Conservation (phyloP, 768 basidiomycete genomes). For the Lyophyllum shimeji region DNA sequence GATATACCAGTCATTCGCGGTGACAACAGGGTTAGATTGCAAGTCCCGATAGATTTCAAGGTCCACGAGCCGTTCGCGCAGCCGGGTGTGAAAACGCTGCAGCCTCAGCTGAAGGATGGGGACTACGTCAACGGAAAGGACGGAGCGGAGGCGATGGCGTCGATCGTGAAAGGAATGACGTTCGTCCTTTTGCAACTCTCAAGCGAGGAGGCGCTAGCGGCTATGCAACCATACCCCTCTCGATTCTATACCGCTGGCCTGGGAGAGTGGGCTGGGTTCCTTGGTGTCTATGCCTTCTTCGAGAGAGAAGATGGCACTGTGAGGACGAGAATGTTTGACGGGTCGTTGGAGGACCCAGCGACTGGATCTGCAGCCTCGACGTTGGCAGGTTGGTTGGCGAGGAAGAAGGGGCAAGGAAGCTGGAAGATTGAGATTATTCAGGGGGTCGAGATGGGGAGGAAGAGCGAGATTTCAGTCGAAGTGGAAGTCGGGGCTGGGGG, state of each 20-base stretch:
- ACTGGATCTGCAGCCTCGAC: conserved; percentile 47
- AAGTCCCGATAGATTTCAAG: conserved; percentile 42
- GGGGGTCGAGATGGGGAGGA: conserved; percentile 47
- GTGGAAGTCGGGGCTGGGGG: conserved; percentile 31
- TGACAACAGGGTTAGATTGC: conserved; percentile 29
- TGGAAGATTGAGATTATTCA: conserved; percentile 39
- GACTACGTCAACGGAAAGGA: conserved; percentile 37
- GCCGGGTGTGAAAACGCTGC: conserved; percentile 26
- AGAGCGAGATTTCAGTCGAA: conserved; percentile 38
- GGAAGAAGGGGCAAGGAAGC: conserved; percentile 32
- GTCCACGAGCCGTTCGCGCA: conserved; percentile 29
- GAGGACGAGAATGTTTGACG: conserved; percentile 42
- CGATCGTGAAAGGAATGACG: conserved; percentile 48
- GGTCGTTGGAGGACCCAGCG: conserved; percentile 41
- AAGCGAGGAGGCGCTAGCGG: conserved; percentile 36
- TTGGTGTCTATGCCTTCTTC: conserved; percentile 36
- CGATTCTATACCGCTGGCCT: conserved; percentile 26
- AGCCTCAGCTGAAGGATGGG: conserved; percentile 23
- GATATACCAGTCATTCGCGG: conserved; percentile 34
- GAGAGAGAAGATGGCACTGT: conserved; percentile 31
- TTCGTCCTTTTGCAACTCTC: conserved; percentile 38
- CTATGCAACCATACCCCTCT: conserved; percentile 26
- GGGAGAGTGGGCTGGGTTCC: conserved; percentile 40
- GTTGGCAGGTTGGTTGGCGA: conserved; percentile 38
- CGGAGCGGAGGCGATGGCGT: conserved; percentile 35